A percentile compares a stretch with the other conserved stretches of the same genome.
These are phyloP conservation scores for Xerophyta viscosa DNA, from an alignment of 106 monocot species.

Conservation along the genomic window DNA sequence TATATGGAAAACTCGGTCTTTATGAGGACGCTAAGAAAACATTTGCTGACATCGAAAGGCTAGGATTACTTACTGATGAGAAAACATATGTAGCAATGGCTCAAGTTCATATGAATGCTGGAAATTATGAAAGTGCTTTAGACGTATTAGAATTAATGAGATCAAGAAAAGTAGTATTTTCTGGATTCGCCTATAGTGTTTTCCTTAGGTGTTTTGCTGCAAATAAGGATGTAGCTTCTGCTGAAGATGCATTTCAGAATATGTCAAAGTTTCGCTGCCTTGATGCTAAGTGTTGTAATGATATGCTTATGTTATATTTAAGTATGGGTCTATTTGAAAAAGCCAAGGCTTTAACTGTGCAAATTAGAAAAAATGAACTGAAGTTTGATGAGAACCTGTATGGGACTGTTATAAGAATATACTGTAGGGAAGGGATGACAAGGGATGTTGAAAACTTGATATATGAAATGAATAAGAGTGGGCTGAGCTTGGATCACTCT, in stretches of 20 bases:
- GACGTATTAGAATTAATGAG: slow-evolving; percentile 63
- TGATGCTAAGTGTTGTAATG: slow-evolving; percentile 62
- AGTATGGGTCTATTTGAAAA: slow-evolving; percentile 70
- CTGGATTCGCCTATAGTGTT: slow-evolving; percentile 52
- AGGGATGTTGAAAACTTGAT: slow-evolving; percentile 53
- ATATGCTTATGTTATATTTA: slow-evolving; percentile 66
- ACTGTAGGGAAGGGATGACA: slow-evolving; percentile 55
- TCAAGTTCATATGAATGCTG: slow-evolving; percentile 76
- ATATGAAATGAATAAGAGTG: slow-evolving; percentile 54
- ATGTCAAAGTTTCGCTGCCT: slow-evolving; percentile 23
- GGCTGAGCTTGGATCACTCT: slow-evolving; percentile 37
- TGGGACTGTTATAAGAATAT: slow-evolving; percentile 52
- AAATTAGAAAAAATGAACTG: slow-evolving; percentile 42
- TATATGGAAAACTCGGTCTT: slow-evolving; percentile 94
- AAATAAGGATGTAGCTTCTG: slow-evolving; percentile 56
- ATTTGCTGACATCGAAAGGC: slow-evolving; percentile 51
- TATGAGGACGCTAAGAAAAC: slow-evolving; percentile 74
- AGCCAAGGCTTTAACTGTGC: slow-evolving; percentile 53
- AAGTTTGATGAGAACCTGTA: slow-evolving; percentile 64
- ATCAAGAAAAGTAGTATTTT: slow-evolving; percentile 42
- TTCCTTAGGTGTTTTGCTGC: slow-evolving; percentile 74
- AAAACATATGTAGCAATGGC: slow-evolving; percentile 87
- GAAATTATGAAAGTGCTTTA: slow-evolving; percentile 62
- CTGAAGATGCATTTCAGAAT: slow-evolving; percentile 58
- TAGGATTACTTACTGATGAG: slow-evolving; percentile 69